Conservation (phyloP, 148 eudicot genomes). For the Drosera capensis region DNA sequence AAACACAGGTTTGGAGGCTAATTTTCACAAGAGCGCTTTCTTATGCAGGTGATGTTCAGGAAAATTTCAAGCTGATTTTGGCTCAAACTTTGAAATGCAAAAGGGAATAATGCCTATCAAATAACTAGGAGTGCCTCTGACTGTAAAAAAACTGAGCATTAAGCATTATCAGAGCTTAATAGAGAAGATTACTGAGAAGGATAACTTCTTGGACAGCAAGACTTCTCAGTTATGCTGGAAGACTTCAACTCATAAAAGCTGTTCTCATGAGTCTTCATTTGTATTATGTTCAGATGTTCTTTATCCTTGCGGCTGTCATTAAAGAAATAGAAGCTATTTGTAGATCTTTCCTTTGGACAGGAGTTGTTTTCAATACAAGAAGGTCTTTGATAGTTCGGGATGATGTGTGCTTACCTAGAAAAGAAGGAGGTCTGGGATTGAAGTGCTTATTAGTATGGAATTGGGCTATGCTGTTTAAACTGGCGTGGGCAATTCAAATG, state of each 20-base stretch:
- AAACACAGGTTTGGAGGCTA: background rate
- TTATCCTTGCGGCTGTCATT: background rate
- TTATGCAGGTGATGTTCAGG: background rate
- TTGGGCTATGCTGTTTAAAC: background rate
- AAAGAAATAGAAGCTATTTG: background rate
- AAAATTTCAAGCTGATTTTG: background rate
- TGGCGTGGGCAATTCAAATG: too few relatives aligned
- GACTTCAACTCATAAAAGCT: background rate
- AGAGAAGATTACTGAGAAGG: background rate
- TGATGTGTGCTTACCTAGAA: background rate
- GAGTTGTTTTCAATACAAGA: background rate
- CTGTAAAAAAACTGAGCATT: background rate
- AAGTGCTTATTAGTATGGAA: background rate
- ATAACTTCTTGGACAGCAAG: background rate
- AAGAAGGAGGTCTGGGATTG: background rate
- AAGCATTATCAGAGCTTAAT: background rate
- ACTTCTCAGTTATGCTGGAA: background rate
- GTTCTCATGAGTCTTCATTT: background rate
- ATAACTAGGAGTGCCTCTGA: background rate
- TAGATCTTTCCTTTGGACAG: background rate
- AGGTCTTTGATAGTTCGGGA: background rate
- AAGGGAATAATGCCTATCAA: background rate
- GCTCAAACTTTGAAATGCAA: background rate
- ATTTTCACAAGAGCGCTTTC: background rate
- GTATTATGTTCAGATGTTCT: background rate